Percentiles rank a stretch among this genome's conserved stretches.
Evolutionary conservation across 2,329 filamentous ascomycete genomes (phyloP).

Genomic region (Alternaria gansuensis): DNA sequence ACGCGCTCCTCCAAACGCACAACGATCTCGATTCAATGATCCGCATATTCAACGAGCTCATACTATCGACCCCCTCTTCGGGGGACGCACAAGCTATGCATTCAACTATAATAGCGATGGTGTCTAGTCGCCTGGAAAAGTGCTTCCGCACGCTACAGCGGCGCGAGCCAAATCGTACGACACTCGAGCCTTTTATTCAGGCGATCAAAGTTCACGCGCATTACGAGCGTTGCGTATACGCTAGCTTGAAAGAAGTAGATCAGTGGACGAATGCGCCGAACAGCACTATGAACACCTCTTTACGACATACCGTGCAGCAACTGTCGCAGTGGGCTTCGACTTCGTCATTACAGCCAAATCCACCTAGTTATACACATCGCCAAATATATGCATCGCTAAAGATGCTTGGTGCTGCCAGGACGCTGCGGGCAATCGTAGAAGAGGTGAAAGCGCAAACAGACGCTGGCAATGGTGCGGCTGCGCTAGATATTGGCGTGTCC

Average conservation of each 20-base stretch:
- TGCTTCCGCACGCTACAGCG: constrained; percentile 72
- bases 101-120: constrained; percentile 73
- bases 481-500: constrained; percentile 73
- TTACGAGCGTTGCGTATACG: constrained; percentile 68
- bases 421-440: constrained; percentile 71
- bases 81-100: constrained; percentile 77
- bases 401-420: constrained; percentile 68
- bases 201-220: constrained; percentile 67
- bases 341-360: constrained; percentile 60
- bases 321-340: constrained; percentile 72
- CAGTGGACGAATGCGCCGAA: constrained; percentile 68
- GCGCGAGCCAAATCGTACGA: constrained; percentile 71
- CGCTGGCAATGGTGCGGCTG: constrained; percentile 66
- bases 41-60: constrained; percentile 74
- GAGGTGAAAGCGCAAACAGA: constrained; percentile 72
- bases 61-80: constrained; percentile 75
- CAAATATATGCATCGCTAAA: constrained; percentile 70
- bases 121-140: constrained; percentile 73
- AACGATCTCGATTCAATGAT: constrained; percentile 73
- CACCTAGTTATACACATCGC: constrained; percentile 75
- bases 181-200: constrained; percentile 74
- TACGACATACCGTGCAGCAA: constrained; percentile 69
- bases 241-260: constrained; percentile 73
- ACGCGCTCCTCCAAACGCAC: constrained; percentile 71
- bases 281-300: constrained; percentile 65